Evolutionary conservation across 108 stramenopile species (phyloP), one percentile per base, ranked within the genome.

Genomic region (Discostella pseudostelligera): DNA sequence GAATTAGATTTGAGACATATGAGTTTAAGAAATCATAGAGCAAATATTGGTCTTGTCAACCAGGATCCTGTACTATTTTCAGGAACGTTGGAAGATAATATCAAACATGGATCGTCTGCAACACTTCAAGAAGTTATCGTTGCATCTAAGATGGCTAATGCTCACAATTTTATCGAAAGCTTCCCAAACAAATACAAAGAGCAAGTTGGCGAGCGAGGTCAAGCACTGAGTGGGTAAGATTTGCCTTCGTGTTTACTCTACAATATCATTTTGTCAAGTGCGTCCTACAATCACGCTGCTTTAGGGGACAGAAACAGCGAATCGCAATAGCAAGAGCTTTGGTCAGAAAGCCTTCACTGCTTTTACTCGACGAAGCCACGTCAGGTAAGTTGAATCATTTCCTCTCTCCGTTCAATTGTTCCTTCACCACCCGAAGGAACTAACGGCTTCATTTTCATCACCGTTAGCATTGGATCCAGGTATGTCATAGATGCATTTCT

Each of bases 281-380:
- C n/a, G n/a, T n/a, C 42, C n/a, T 43, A 16, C 42, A 43, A 43
- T 43, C 42, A 12, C 9, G 42, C 82, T 20, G 50, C 82, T 65
- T 78, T 97, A 0, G 99, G 25, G 99, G 97, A 8, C 97, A 98
- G 80, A 94, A 95, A 63, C 98, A 77, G 69, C 85, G 99, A 10
- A 85, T 99, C 50, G 94, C 94, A 8, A 98, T 98, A 63, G 90
- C 90, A 11, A 65, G 95, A 17, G 92, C 96, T 21, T 82, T 97
- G 39, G 62, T 94, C 8, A 76, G 80, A 44, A 83, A 87, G 12
- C 95, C 97, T 11, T 71, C 80, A 8, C 68, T 96, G 11, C 62
- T 97, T 11, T 62, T 97, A 14, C 66, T 90, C 10, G 97, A 97
- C 55, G 97, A 97, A 70, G 94, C 94, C 56, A 66, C 72, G 25